Evolutionary conservation across 257 asterid species (phyloP).

Genomic region (Sherardia arvensis): DNA sequence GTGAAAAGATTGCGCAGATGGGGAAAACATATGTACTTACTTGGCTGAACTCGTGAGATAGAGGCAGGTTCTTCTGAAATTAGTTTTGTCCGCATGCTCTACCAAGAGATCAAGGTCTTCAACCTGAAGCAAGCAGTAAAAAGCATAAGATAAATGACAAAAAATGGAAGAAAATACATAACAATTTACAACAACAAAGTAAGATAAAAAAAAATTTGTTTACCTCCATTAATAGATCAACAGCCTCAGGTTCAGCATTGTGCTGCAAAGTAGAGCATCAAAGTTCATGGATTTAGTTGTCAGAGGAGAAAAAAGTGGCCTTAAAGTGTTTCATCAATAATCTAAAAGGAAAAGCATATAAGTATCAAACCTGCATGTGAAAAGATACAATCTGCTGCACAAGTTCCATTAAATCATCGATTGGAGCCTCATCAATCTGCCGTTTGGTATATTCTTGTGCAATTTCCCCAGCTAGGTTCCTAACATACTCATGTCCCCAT

Average conservation of each 20-base stretch:
- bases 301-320: neutral
- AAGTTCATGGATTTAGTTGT: too few relatives aligned
- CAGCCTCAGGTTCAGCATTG: constrained; percentile 64
- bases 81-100: constrained; percentile 68
- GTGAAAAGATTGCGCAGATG: neutral
- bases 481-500: constrained; percentile 99
- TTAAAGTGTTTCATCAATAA: too few relatives aligned
- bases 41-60: constrained; percentile 83
- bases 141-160: neutral
- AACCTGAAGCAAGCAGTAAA: constrained; percentile 7
- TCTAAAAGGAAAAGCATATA: too few relatives aligned
- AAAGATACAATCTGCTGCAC: constrained; percentile 91
- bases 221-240: constrained; percentile 37
- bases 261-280: constrained; percentile 38
- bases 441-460: constrained; percentile 70
- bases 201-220: too few relatives aligned
- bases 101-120: constrained; percentile 88
- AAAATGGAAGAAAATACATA: too few relatives aligned
- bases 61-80: constrained; percentile 71
- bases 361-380: constrained; percentile 37
- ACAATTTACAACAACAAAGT: neutral
- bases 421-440: constrained; percentile 54
- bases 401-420: constrained; percentile 85
- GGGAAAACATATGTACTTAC: neutral
- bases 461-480: constrained; percentile 97